phyloP scores from a whole-genome alignment of 163 green algal species.

The Trebouxiophyceae sp. region DNA sequence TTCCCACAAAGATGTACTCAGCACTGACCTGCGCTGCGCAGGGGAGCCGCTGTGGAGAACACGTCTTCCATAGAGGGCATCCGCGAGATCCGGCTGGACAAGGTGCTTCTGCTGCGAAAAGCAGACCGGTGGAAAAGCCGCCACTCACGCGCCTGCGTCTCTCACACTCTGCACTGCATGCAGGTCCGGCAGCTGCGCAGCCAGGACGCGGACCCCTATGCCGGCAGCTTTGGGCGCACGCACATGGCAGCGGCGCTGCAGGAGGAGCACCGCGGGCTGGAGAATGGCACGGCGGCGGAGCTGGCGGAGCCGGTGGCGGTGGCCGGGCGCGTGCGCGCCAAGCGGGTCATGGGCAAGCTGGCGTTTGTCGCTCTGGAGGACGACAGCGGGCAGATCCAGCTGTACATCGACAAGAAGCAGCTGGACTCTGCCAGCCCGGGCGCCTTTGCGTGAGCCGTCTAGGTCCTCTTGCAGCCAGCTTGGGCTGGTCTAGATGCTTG shows the following conservation, averaged over 20 bases:
- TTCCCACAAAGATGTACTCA: too few species aligned
- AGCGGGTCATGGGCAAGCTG: conserved; percentile 94
- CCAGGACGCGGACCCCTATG: conserved; percentile 76
- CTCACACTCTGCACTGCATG: too few species aligned
- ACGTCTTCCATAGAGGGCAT: conserved; percentile 58
- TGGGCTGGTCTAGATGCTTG: too few species aligned
- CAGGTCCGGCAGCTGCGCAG: conserved; percentile 41
- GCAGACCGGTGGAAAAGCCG: too few species aligned
- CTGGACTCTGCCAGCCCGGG: conserved; percentile 57
- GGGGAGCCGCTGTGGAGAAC: too few species aligned
- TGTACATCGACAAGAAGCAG: conserved; percentile 81
- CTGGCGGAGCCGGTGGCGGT: conserved; percentile 50
- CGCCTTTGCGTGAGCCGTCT: conserved; percentile 48
- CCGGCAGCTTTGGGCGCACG: conserved; percentile 82
- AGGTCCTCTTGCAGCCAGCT: too few species aligned
- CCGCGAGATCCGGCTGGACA: conserved; percentile 51
- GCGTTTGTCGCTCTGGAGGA: conserved; percentile 90
- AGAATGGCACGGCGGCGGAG: conserved; percentile 31
- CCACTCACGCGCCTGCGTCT: too few species aligned
- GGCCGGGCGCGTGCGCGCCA: conserved; percentile 83
- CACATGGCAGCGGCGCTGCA: conserved; percentile 78
- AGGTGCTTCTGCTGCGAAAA: conserved; percentile 34
- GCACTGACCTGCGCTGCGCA: too few species aligned
- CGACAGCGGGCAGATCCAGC: conserved; percentile 79
- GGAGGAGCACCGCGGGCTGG: conserved; percentile 38